Evolutionary conservation across 2,329 filamentous ascomycete genomes (phyloP).

Genomic region (Fusarium udum): DNA sequence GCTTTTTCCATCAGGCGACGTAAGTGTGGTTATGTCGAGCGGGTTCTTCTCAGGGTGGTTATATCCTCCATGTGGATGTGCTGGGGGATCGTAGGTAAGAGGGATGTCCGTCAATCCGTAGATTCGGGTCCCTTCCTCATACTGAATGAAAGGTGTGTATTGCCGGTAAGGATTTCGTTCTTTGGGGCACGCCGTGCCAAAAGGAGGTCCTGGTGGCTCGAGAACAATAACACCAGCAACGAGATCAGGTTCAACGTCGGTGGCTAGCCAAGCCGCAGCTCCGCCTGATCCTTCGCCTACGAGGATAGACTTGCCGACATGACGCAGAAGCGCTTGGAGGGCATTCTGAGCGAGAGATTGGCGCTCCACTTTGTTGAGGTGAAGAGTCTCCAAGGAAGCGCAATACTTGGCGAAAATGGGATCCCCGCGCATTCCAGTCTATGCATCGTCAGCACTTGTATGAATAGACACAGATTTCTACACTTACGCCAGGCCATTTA

Average conservation of each 20-base stretch:
- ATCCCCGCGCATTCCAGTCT: slow-evolving; percentile 55
- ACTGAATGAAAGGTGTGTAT: slow-evolving; percentile 36
- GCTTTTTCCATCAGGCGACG: slow-evolving; percentile 21
- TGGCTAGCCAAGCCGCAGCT: slow-evolving; percentile 57
- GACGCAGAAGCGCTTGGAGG: slow-evolving; percentile 54
- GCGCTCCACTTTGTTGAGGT: slow-evolving; percentile 41
- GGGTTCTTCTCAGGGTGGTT: slow-evolving; percentile 4
- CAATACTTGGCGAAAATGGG: slow-evolving; percentile 59
- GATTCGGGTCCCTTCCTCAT: slow-evolving; percentile 44
- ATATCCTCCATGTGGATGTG: slow-evolving; percentile 21
- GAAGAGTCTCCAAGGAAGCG: slow-evolving; percentile 52
- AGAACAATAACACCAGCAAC: slow-evolving; percentile 60
- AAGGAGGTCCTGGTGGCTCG: slow-evolving; percentile 65
- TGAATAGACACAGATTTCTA: rapidly evolving
- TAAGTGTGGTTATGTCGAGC: slow-evolving; percentile 22
- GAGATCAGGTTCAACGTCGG: slow-evolving; percentile 58
- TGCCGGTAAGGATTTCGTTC: slow-evolving; percentile 9
- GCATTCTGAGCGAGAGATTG: slow-evolving; percentile 48
- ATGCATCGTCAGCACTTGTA: neutral
- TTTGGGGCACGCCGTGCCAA: slow-evolving; percentile 41
- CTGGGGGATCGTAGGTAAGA: slow-evolving; percentile 53
- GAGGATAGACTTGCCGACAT: slow-evolving; percentile 54
- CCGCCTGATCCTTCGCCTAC: slow-evolving; percentile 62
- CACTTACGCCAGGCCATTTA: slow-evolving; percentile 52
- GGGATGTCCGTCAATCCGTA: slow-evolving; percentile 56